Base-by-base conservation (phyloP, 108 stramenopile species). In the Fragilaria radians region DNA sequence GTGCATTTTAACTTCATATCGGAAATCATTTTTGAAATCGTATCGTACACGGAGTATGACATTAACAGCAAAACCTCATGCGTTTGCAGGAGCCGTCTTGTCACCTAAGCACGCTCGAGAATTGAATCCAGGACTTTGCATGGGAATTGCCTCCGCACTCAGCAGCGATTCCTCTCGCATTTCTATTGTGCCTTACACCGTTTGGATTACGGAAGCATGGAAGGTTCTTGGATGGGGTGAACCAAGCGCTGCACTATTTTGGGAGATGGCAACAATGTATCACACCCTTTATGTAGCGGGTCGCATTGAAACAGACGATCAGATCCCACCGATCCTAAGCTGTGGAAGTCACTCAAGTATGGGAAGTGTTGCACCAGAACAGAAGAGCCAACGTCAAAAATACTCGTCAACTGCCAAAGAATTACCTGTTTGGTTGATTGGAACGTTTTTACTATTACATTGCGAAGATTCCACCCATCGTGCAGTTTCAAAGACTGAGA, bases 211-310 rank as follows among this genome's bases (percentile, higher is more conserved):
- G 18, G 95, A 96, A 73, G 93, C 91, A 27, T 94, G 93, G 93
- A 71, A 89, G 61, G 79, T 90, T 5, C 66, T 96, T 48, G 83
- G 86, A 51, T 81, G 80, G 95, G 86, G 83, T 4, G 91, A 94
- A 62, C 90, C 92, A 3, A 68, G 70, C 26, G 91, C 95, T 0
- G 89, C 87, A n/a, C 71, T 96, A 5, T 94, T 96, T 72, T 96
- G 95, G 95, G 95, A 96, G 73, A 96, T 96, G 92, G 90, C 93
- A 27, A 86, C 85, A 62, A 88, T 96, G 89, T 96, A 88, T 66
- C 89, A 91, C 56, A 85, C 89, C 17, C 63, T 91, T 7, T 88
- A 86, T 63, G 69, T 85, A 50, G 84, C 85, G 25, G 72, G 67
- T 14, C 70, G 85, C 60, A 72, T 71, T 42, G 57, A 69, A 24